Conservation (phyloP, 2,329 filamentous ascomycete species). For the Microdochium paspali region DNA sequence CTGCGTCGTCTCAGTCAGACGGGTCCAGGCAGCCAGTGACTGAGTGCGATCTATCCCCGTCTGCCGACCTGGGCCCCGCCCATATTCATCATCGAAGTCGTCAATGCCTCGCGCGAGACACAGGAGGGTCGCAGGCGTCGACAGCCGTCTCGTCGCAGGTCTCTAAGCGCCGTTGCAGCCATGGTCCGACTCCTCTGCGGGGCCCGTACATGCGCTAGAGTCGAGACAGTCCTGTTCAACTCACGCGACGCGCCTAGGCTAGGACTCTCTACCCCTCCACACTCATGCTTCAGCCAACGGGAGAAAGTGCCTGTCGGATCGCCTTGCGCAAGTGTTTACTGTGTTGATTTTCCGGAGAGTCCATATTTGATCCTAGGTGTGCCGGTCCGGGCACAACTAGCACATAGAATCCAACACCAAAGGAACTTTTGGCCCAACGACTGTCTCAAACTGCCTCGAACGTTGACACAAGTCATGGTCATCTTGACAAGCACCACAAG, state of each 20-base stretch:
- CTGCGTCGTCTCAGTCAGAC: background rate
- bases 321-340: too few relatives aligned
- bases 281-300: too few relatives aligned
- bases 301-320: too few relatives aligned
- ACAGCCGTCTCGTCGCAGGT: background rate
- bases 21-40: background rate
- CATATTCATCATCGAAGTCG: background rate
- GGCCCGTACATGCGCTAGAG: background rate
- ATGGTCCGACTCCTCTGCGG: background rate
- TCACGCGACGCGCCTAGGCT: background rate
- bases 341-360: too few relatives aligned
- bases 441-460: too few relatives aligned
- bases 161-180: background rate
- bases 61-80: background rate
- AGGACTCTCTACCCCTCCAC: too few relatives aligned
- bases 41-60: background rate
- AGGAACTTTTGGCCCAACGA: too few relatives aligned
- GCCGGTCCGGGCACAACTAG: too few relatives aligned
- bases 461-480: too few relatives aligned
- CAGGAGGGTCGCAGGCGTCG: background rate
- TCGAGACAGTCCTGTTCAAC: background rate
- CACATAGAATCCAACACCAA: too few relatives aligned
- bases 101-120: background rate
- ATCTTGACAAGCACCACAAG: too few relatives aligned
- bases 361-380: too few relatives aligned